A percentile compares a stretch with the other conserved stretches of the same genome.
Conservation (phyloP, 2,329 filamentous ascomycete species). For the Colletotrichum kahawae region DNA sequence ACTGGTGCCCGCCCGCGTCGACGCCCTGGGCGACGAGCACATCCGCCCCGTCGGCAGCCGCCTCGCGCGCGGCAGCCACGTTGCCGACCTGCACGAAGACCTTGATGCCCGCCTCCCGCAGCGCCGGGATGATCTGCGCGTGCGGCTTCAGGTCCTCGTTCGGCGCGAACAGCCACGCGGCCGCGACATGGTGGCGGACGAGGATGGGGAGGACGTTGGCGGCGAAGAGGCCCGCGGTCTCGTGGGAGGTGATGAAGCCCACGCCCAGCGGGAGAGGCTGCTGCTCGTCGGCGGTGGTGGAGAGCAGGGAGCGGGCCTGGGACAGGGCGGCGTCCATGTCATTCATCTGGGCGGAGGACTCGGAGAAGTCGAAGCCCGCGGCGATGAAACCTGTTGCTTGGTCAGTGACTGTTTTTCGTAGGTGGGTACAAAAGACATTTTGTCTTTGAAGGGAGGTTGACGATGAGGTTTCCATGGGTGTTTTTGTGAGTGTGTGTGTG, state of each 20-base stretch:
- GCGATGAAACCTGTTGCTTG: slow-evolving; percentile 36
- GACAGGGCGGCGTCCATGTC: slow-evolving; percentile 36
- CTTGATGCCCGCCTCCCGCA: slow-evolving; percentile 42
- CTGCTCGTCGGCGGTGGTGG: slow-evolving; percentile 15
- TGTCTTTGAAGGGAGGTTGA: background rate
- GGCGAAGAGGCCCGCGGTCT: slow-evolving; percentile 42
- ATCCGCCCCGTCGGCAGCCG: slow-evolving; percentile 54
- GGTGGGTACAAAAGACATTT: background rate
- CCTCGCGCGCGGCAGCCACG: slow-evolving; percentile 57
- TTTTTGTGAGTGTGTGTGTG: background rate
- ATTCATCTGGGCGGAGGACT: slow-evolving; percentile 33
- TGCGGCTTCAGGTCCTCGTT: slow-evolving; percentile 44
- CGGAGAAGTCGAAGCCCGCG: slow-evolving; percentile 33
- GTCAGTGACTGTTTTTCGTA: background rate
- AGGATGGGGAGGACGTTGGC: slow-evolving; percentile 56
- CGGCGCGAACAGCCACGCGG: slow-evolving; percentile 72
- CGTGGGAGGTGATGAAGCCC: slow-evolving; percentile 65
- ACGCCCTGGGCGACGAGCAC: slow-evolving; percentile 67
- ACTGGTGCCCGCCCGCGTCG: slow-evolving; percentile 70
- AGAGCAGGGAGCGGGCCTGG: slow-evolving; percentile 32
- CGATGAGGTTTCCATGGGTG: background rate
- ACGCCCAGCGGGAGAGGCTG: slow-evolving; percentile 56
- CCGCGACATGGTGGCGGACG: slow-evolving; percentile 56
- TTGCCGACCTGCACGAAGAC: slow-evolving; percentile 69
- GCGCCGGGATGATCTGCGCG: slow-evolving; percentile 37